Base-by-base conservation (phyloP, 2,329 filamentous ascomycete genomes). In the Sporothrix globosa region DNA sequence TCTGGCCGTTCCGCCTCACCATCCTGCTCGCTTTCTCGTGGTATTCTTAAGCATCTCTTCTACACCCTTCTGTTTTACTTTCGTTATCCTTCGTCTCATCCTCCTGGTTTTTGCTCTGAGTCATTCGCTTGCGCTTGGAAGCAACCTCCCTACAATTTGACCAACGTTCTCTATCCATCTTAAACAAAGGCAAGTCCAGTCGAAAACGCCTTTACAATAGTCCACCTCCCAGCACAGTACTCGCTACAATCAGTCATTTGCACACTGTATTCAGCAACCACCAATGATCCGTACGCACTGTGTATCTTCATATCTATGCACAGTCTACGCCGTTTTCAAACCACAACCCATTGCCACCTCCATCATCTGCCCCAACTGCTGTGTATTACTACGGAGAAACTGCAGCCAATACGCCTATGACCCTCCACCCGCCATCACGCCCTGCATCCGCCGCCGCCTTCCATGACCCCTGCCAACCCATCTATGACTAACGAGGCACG, bases 91-190 rank as follows among this genome's bases (percentile, higher is more conserved):
- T 39, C 30, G 27, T 54, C 13, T 14, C 48, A 5, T 50, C 19
- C 34, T 50, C 41, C 21, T 5, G 24, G 24, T 65, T n/a, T 44
- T 24, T 71, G 39, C 53, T 69, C 72, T 71, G 72, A 73, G 72
- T 73, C 72, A 73, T 73, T 73, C 70, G 63, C 68, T 73, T 72
- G 72, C 58, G 27, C 72, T 72, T 71, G 71, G 69, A 71, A 53
- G 65, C 67, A 68, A 52, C n/a, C 27, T 34, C 9, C 27, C 46
- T 39, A 66, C 30, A 46, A 52, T 24, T 50, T 39, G 46, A 46
- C 60, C 63, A 53, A 30, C 27, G 27, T 39, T 39, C 46, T 50
- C 39, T 17, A 24, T 44, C 58, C 21, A 21, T 66, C 46, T 39
- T 13, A 34, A 66, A 66, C 63, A 66, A 66, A 66, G 63, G 46